These are phyloP conservation scores for Wickerhamomyces strasburgensis DNA, from an alignment of 805 yeast species.

Conservation along the genomic window DNA sequence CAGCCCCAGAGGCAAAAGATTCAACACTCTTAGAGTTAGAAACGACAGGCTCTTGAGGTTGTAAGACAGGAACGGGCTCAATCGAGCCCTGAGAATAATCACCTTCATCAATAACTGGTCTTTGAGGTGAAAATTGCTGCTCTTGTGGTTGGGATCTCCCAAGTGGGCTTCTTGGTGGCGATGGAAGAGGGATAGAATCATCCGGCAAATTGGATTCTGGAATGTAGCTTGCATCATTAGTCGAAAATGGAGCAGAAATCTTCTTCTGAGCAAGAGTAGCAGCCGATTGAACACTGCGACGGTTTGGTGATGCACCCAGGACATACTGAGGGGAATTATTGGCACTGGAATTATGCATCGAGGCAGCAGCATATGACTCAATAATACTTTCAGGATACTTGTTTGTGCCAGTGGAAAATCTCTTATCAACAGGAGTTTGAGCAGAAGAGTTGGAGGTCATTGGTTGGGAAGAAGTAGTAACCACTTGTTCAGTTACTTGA, in stretches of 20 bases:
- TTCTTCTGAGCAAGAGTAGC: slow-evolving; percentile 4
- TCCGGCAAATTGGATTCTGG: slow-evolving; percentile 16
- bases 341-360: slow-evolving; percentile 6
- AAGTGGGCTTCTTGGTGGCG: slow-evolving; percentile 16
- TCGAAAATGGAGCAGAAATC: slow-evolving; percentile 3
- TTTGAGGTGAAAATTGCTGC: slow-evolving; percentile 1
- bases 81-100: slow-evolving; percentile 1
- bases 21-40: slow-evolving; percentile 2
- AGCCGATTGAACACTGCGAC: slow-evolving; percentile 8
- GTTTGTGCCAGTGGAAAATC: slow-evolving; percentile 1
- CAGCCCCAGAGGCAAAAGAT: slow-evolving; percentile 3
- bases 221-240: slow-evolving; percentile 15
- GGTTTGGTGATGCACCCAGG: slow-evolving; percentile 2
- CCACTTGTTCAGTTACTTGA: not conserved
- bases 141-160: slow-evolving; percentile 4
- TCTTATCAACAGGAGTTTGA: not conserved
- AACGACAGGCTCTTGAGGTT: not conserved
- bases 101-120: not conserved
- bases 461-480: not conserved
- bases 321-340: slow-evolving; percentile 7
- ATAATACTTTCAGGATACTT: slow-evolving; percentile 24
- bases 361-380: slow-evolving; percentile 17
- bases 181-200: slow-evolving; percentile 18
- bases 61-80: slow-evolving; percentile 5
- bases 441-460: not conserved